A percentile compares a stretch with the other conserved stretches of the same genome.
Conservation (phyloP, 2,329 filamentous ascomycete genomes). For the Aspergillus neoniger region DNA sequence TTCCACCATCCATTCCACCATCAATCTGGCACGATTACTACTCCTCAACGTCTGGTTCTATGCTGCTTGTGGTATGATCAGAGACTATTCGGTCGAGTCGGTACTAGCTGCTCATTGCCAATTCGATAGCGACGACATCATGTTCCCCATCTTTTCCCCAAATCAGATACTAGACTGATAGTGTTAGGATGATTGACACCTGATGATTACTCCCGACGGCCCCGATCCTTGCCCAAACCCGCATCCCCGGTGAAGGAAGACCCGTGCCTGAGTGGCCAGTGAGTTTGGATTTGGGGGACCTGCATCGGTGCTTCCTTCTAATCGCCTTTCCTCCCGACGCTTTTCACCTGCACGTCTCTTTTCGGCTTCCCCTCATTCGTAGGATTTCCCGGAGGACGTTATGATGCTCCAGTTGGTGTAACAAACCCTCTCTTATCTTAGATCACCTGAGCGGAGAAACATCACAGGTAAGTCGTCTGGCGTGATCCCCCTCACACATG, state of each 20-base stretch:
- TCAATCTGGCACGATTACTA: not conserved
- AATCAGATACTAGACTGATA: constrained; percentile 7
- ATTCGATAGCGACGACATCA: not conserved
- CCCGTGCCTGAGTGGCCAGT: constrained; percentile 10
- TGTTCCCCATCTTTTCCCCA: constrained; percentile 2
- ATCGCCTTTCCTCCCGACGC: not conserved
- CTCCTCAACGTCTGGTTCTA: not conserved
- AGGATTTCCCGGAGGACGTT: constrained; percentile 7
- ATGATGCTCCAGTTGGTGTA: not conserved
- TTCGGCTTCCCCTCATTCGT: not conserved
- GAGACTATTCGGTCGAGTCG: not conserved
- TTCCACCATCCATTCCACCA: not conserved
- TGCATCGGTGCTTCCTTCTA: not conserved
- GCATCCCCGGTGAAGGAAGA: constrained; percentile 28
- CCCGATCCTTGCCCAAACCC: constrained; percentile 28
- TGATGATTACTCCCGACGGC: not conserved
- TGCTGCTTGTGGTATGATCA: constrained; percentile 2
- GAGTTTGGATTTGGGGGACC: not conserved
- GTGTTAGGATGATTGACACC: not conserved
- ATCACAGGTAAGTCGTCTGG: not conserved
- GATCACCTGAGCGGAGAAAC: not conserved
- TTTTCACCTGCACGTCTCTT: not conserved
- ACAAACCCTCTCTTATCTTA: not conserved
- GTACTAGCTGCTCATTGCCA: not conserved
- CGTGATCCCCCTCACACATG: not conserved